Evolutionary conservation across 2,329 filamentous ascomycete genomes (phyloP).

Genomic region (Harringtonia lauricola): DNA sequence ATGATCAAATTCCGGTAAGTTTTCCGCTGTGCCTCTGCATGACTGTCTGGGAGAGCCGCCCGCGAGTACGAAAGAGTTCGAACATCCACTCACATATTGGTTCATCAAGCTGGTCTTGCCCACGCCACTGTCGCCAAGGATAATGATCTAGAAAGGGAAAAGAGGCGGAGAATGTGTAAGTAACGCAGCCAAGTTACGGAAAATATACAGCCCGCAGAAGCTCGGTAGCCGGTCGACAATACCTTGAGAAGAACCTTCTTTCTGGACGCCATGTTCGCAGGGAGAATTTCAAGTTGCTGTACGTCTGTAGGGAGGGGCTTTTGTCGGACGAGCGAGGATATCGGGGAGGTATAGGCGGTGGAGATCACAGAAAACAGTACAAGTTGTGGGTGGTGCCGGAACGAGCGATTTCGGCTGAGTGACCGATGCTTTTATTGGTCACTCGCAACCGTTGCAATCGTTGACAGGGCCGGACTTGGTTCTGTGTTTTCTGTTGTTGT

Average conservation of each 20-base stretch:
- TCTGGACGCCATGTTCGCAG: conserved; percentile 56
- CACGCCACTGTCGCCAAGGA: conserved; percentile 96
- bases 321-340: neutral
- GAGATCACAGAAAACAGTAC: neutral
- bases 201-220: neutral
- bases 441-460: neutral
- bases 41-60: neutral
- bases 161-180: neutral
- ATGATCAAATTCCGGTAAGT: conserved; percentile 1
- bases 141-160: conserved; percentile 66
- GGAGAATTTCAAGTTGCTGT: conserved; percentile 1
- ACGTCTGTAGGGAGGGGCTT: neutral
- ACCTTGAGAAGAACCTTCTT: conserved; percentile 93
- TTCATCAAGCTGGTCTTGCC: conserved; percentile 99
- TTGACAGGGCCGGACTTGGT: neutral
- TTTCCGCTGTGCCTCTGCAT: neutral
- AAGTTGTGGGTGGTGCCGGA: neutral
- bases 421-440: neutral
- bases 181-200: neutral
- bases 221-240: neutral
- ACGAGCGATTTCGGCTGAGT: conserved; percentile 3
- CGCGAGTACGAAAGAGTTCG: neutral
- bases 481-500: too few species aligned
- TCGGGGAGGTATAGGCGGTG: neutral
- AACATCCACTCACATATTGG: conserved; percentile 76